These are phyloP conservation scores for Phytophthora podocarpi DNA, from an alignment of 352 stramenopile species.

Conservation along the genomic window DNA sequence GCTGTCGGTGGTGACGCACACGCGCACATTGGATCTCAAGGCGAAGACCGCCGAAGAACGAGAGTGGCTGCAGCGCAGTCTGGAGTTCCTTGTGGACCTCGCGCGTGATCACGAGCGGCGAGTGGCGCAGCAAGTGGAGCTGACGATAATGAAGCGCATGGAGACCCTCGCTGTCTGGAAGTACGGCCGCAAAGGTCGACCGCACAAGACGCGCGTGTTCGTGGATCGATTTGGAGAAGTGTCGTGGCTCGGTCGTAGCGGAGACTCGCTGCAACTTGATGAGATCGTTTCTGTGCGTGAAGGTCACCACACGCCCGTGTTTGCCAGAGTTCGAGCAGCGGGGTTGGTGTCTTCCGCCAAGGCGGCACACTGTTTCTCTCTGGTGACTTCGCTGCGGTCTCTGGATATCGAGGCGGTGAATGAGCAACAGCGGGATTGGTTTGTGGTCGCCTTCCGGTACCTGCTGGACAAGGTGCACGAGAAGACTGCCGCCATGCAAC, in stretches of 20 bases:
- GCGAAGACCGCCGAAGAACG: conserved; percentile 67
- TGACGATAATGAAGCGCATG: conserved; percentile 88
- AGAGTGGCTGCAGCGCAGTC: conserved; percentile 79
- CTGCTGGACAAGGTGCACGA: conserved; percentile 86
- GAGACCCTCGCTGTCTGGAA: conserved; percentile 75
- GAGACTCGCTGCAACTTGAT: conserved; percentile 78
- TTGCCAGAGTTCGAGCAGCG: conserved; percentile 47
- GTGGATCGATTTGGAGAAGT: conserved; percentile 86
- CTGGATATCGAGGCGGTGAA: conserved; percentile 79
- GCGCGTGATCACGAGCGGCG: conserved; percentile 75
- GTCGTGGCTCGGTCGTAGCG: conserved; percentile 80
- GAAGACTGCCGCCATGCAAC: conserved; percentile 77
- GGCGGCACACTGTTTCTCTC: conserved; percentile 65
- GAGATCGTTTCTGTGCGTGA: conserved; percentile 65
- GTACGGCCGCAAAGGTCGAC: conserved; percentile 72
- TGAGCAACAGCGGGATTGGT: conserved; percentile 83
- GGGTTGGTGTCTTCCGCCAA: conserved; percentile 37
- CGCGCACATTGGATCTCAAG: conserved; percentile 79
- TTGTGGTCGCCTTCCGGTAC: conserved; percentile 87
- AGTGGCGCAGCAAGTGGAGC: conserved; percentile 78
- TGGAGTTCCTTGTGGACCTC: conserved; percentile 75
- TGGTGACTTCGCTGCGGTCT: conserved; percentile 65
- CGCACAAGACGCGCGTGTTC: conserved; percentile 84
- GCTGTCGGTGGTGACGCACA: conserved; percentile 75
- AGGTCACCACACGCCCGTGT: conserved; percentile 70